These are phyloP conservation scores for Chrysoporthe austroafricana DNA, from an alignment of 2,329 filamentous ascomycete genomes.

Conservation along the genomic window DNA sequence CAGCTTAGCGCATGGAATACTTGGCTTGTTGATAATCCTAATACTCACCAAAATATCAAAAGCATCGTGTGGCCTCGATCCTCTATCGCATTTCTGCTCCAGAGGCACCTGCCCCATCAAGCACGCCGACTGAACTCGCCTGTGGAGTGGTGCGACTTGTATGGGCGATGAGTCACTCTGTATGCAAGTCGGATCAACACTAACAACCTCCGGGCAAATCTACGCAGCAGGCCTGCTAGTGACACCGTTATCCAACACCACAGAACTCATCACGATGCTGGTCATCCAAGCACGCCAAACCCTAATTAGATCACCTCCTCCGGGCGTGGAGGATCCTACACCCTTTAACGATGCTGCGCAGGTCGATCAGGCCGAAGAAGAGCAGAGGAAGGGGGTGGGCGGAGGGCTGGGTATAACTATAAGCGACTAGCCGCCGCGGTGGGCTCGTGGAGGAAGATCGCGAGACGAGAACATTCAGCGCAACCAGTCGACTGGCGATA, in stretches of 20 bases:
- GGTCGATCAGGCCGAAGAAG: background rate
- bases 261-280: background rate
- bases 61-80: background rate
- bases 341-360: background rate
- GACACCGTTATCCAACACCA: background rate
- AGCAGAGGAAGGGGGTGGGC: background rate
- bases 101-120: background rate
- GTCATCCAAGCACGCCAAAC: too few species aligned
- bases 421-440: background rate
- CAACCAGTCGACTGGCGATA: background rate
- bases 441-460: background rate
- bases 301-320: too few species aligned
- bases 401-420: background rate
- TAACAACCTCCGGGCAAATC: background rate
- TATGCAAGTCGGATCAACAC: background rate
- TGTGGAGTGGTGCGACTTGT: background rate
- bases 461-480: too few species aligned
- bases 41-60: too few species aligned
- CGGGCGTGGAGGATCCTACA: too few species aligned
- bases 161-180: slow-evolving; percentile 1
- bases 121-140: background rate
- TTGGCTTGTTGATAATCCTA: too few species aligned
- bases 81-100: background rate
- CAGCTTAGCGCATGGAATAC: too few species aligned
- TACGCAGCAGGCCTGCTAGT: background rate